Evolutionary conservation across 2,329 filamentous ascomycete species (phyloP).

Genomic region (Trichoderma koningii): DNA sequence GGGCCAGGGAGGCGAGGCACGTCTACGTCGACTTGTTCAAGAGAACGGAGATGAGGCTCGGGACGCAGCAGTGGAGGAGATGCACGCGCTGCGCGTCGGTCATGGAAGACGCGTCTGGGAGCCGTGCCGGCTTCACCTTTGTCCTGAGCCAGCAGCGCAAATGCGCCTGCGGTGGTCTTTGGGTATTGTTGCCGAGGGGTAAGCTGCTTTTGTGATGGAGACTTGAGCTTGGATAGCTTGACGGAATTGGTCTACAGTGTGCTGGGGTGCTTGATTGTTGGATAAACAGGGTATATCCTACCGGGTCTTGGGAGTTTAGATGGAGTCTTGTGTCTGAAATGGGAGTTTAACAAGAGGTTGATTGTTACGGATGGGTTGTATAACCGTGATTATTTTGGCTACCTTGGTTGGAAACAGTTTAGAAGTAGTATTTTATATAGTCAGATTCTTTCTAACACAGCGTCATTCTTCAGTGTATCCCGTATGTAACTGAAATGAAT

Average conservation of each 20-base stretch:
- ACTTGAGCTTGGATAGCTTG: neutral
- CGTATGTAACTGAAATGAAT: no score
- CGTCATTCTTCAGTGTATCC: no score
- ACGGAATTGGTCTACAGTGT: neutral
- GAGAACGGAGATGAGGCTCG: conserved; percentile 52
- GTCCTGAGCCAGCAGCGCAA: conserved; percentile 57
- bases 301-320: conserved; percentile 14
- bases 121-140: conserved; percentile 54
- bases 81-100: conserved; percentile 62
- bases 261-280: neutral
- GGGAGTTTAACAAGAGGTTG: neutral
- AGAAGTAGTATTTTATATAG: neutral
- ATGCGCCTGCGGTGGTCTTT: conserved; percentile 58
- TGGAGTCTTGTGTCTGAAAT: neutral
- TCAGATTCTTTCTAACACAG: no score
- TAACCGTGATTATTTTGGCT: no score
- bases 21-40: conserved; percentile 59
- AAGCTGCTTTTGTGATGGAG: conserved; percentile 31
- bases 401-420: neutral
- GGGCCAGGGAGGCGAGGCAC: conserved; percentile 41
- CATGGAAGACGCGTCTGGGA: conserved; percentile 61
- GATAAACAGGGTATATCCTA: neutral
- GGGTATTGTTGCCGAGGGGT: conserved; percentile 49
- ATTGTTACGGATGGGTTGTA: neutral
- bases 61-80: conserved; percentile 41